These are phyloP conservation scores for Trichoderma koningiopsis DNA, from an alignment of 2,329 filamentous ascomycete genomes.

Conservation along the genomic window DNA sequence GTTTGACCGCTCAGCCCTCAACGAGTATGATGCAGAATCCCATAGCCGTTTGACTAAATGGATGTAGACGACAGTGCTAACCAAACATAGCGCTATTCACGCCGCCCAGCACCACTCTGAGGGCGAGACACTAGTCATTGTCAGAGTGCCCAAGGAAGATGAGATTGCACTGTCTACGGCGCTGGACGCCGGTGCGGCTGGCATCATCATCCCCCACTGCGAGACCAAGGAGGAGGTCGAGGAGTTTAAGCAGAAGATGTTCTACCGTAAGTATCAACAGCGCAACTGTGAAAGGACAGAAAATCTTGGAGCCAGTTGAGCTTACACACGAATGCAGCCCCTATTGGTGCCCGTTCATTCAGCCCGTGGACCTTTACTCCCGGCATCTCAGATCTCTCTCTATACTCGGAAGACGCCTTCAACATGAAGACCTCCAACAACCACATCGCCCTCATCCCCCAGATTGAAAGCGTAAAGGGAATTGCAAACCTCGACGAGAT, in stretches of 20 bases:
- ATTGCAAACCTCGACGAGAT: slow-evolving; percentile 14
- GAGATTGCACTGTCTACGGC: slow-evolving; percentile 13
- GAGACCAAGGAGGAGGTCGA: slow-evolving; percentile 18
- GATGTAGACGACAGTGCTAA: neutral
- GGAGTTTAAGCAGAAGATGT: slow-evolving; percentile 8
- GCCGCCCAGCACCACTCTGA: slow-evolving; percentile 18
- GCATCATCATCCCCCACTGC: slow-evolving; percentile 18
- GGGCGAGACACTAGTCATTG: slow-evolving; percentile 10
- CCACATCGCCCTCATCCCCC: slow-evolving; percentile 11
- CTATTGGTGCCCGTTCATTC: slow-evolving; percentile 9
- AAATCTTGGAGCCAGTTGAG: neutral
- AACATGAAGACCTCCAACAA: slow-evolving; percentile 20
- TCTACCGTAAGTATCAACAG: slow-evolving; percentile 9
- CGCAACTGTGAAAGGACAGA: neutral
- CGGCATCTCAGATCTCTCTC: slow-evolving; percentile 15
- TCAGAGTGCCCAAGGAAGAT: slow-evolving; percentile 11
- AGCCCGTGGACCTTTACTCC: slow-evolving; percentile 21
- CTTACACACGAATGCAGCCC: slow-evolving; percentile 3
- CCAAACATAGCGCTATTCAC: slow-evolving; percentile 3
- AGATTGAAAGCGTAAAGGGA: slow-evolving; percentile 18
- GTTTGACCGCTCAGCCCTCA: slow-evolving; percentile 11
- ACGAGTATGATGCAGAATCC: neutral
- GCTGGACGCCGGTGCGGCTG: slow-evolving; percentile 18
- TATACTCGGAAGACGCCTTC: slow-evolving; percentile 13
- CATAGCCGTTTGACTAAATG: neutral